phyloP scores from a whole-genome alignment of 2,329 filamentous ascomycete genomes.

The Akanthomyces muscarius region DNA sequence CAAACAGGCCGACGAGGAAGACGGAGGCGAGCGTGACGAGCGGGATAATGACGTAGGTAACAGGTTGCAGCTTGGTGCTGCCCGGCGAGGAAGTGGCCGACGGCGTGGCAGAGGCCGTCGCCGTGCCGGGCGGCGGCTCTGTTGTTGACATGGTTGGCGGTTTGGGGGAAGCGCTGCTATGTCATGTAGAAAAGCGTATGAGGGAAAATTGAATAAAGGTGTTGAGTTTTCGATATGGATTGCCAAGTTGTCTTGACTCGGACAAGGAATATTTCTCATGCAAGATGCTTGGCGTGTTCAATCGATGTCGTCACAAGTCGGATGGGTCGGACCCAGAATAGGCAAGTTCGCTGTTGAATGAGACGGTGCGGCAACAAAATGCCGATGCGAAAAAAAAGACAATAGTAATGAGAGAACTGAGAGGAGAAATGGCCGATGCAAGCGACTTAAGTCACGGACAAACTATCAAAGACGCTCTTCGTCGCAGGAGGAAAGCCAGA shows the following conservation, averaged over 20 bases:
- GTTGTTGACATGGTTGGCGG: neutral
- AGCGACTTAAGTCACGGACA: neutral
- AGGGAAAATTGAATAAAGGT: neutral
- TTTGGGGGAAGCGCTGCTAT: neutral
- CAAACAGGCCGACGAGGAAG: slow-evolving; percentile 35
- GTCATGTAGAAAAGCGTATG: neutral
- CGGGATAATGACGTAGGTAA: slow-evolving; percentile 53
- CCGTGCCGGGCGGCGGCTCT: neutral
- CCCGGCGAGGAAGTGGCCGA: neutral
- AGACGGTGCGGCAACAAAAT: neutral
- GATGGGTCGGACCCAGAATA: slow-evolving; percentile 11
- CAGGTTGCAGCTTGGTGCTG: slow-evolving; percentile 37
- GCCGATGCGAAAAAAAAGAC: neutral
- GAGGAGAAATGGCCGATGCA: neutral
- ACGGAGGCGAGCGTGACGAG: slow-evolving; percentile 42
- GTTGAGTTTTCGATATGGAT: neutral
- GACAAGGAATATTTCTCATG: neutral
- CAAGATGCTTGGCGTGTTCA: slow-evolving; percentile 1
- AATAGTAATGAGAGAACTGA: neutral
- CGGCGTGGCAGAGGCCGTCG: neutral
- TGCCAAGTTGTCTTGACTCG: neutral
- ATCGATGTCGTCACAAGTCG: slow-evolving; percentile 13
- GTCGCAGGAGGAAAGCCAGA: neutral
- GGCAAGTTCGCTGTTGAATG: slow-evolving; percentile 3
- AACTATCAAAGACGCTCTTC: neutral